Evolutionary conservation across 1,284 basidiomycete species (phyloP).

Genomic region (Bondarzewia mesenterica): DNA sequence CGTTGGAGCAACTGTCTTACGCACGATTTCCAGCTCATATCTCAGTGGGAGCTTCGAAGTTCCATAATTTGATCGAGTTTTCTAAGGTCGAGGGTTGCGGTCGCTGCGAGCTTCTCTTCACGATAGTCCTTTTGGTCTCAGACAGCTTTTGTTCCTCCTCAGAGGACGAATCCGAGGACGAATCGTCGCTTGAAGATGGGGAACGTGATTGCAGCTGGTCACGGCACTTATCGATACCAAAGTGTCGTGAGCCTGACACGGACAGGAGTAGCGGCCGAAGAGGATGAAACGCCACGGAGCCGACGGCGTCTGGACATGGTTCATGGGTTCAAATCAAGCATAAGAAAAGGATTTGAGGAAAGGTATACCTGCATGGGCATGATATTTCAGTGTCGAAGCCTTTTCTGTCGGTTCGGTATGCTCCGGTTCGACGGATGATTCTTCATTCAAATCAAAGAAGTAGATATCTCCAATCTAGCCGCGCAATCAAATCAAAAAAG

Average conservation of each 20-base stretch:
- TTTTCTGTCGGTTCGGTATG: constrained; percentile 4
- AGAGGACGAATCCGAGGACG: constrained; percentile 3
- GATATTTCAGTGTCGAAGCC: constrained; percentile 22
- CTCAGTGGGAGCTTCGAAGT: neutral
- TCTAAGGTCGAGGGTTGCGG: constrained; percentile 9
- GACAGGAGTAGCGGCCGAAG: constrained; percentile 42
- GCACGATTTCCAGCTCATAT: no score
- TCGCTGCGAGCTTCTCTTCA: constrained; percentile 2
- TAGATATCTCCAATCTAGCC: constrained; percentile 28
- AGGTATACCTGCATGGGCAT: constrained; percentile 37
- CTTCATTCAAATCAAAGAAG: constrained; percentile 33
- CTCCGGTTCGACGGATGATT: constrained; percentile 6
- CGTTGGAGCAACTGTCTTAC: no score
- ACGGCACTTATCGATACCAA: constrained; percentile 26
- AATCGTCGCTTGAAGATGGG: neutral
- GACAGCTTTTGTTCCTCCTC: neutral
- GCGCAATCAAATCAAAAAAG: neutral
- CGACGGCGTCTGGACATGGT: constrained; percentile 52
- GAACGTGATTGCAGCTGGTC: no score
- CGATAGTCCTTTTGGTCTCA: neutral
- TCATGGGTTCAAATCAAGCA: neutral
- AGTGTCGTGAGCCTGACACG: constrained; percentile 63
- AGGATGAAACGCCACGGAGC: constrained; percentile 58
- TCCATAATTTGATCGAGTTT: constrained; percentile 13
- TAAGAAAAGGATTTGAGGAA: neutral